These are phyloP conservation scores for Populus davidiana DNA, from an alignment of 345 rosid genomes.

Conservation along the genomic window DNA sequence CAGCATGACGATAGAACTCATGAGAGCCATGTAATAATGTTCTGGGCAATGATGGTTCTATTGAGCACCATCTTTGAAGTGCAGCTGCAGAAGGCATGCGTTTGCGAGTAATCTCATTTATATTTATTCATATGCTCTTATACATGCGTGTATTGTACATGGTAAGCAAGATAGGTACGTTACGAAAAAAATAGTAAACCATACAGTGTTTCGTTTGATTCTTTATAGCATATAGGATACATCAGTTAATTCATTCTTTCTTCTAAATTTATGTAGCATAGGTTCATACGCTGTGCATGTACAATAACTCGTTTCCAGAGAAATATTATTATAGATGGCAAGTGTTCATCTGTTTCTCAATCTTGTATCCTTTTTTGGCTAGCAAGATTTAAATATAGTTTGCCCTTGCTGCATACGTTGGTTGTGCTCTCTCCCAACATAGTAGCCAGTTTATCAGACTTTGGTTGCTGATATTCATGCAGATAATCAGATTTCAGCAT, in stretches of 20 bases:
- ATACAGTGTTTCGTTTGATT: conserved; percentile 23
- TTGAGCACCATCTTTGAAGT: conserved; percentile 1
- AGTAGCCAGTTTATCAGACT: no score
- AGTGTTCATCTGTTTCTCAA: not conserved
- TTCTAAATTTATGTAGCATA: conserved; percentile 2
- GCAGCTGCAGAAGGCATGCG: not conserved
- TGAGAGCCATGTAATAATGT: not conserved
- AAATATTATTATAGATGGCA: not conserved
- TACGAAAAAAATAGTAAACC: not conserved
- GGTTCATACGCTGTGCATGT: conserved; percentile 9
- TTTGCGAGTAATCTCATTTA: conserved; percentile 14
- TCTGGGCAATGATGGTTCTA: conserved; percentile 21
- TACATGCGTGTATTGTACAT: conserved; percentile 6
- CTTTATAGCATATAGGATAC: conserved; percentile 11
- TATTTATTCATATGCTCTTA: not conserved
- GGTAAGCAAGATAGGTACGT: conserved; percentile 4
- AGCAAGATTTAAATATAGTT: no score
- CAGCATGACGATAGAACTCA: not conserved
- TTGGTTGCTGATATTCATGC: no score
- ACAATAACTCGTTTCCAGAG: not conserved
- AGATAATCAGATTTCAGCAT: no score
- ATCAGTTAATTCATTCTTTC: conserved; percentile 5
- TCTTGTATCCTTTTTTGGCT: not conserved
- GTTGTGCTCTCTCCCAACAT: no score
- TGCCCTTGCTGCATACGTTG: no score